Conservation (phyloP, 257 asterid species). For the Asclepias syriaca region DNA sequence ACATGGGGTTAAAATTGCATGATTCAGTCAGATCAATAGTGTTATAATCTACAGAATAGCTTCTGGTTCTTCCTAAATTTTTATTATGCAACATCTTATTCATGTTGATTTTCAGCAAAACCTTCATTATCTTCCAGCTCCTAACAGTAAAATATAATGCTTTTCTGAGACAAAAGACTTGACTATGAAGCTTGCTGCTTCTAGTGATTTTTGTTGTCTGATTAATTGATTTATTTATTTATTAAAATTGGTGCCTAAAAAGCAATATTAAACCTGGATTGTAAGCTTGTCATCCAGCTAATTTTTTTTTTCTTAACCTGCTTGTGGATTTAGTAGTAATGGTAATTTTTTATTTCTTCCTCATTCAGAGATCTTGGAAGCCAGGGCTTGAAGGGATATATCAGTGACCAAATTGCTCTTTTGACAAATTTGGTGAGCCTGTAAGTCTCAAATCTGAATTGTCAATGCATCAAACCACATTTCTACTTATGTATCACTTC, state of each 20-base stretch:
- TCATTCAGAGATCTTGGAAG: constrained; percentile 81
- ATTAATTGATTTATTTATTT: not conserved
- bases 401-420: constrained; percentile 62
- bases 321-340: not conserved
- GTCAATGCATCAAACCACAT: constrained; percentile 1
- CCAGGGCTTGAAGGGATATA: constrained; percentile 86
- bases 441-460: constrained; percentile 54
- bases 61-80: not conserved
- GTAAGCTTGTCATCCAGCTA: not conserved
- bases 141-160: not conserved
- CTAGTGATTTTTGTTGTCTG: not conserved
- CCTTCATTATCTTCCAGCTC: not conserved
- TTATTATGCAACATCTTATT: not conserved
- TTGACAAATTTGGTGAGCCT: constrained; percentile 89
- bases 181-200: not conserved
- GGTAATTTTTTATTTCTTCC: not conserved
- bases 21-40: not conserved
- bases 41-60: not conserved
- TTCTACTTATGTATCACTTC: not conserved
- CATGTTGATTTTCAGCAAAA: not conserved
- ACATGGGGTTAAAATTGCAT: not conserved
- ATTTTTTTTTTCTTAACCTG: not conserved
- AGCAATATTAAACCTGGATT: not conserved
- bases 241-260: not conserved
- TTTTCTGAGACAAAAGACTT: not conserved